Conservation (phyloP, 164 flowering plant genomes). For the Kalanchoe fedtschenkoi region DNA sequence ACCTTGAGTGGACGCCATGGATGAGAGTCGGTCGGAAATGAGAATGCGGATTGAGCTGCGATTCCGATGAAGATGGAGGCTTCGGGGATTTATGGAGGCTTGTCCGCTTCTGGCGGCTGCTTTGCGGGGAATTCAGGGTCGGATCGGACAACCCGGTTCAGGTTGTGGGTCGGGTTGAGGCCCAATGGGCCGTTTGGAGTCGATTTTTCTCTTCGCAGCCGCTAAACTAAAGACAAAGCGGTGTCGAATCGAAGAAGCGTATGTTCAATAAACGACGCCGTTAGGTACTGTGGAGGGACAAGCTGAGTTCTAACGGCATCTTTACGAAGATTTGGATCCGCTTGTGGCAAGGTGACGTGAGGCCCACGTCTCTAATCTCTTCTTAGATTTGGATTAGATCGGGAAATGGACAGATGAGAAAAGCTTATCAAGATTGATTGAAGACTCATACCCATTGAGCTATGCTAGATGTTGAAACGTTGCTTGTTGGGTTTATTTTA, state of each 20-base stretch:
- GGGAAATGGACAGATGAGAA: no score
- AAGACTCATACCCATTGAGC: no score
- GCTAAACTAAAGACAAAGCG: background rate
- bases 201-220: background rate
- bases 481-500: no score
- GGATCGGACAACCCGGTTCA: background rate
- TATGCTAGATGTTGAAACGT: no score
- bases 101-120: no score
- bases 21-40: background rate
- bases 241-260: background rate
- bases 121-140: background rate
- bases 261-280: background rate
- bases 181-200: background rate
- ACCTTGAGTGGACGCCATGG: constrained; percentile 46
- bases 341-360: no score
- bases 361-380: no score
- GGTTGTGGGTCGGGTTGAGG: background rate
- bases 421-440: no score
- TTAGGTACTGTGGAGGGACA: background rate
- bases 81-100: background rate
- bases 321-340: no score
- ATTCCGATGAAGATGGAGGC: background rate
- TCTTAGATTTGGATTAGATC: no score
- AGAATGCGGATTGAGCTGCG: background rate
- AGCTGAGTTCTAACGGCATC: background rate